phyloP scores from a whole-genome alignment of 257 asterid species.

The Scutellaria galericulata region DNA sequence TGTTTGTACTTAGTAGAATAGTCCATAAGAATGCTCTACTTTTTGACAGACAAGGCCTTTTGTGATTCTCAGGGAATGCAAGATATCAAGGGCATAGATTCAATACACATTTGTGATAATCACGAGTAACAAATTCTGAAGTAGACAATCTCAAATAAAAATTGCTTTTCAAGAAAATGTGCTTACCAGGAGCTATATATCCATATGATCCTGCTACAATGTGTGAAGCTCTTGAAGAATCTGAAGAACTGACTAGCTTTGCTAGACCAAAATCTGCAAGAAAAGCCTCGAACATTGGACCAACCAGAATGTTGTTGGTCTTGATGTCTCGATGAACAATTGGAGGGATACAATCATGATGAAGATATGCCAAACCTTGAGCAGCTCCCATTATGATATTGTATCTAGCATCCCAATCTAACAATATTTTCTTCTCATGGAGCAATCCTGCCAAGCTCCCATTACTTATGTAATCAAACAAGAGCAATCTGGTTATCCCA shows the following conservation, averaged over 20 bases:
- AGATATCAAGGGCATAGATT: background rate
- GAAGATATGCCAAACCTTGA: conserved; percentile 74
- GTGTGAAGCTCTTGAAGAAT: conserved; percentile 49
- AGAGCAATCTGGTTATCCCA: conserved; percentile 67
- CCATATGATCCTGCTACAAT: conserved; percentile 75
- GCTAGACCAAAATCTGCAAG: conserved; percentile 86
- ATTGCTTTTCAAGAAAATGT: conserved; percentile 17
- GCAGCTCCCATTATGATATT: conserved; percentile 72
- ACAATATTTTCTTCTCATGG: conserved; percentile 51
- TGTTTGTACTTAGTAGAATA: background rate
- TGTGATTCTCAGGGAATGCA: background rate
- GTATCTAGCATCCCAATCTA: conserved; percentile 79
- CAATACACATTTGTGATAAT: background rate
- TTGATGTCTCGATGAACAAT: conserved; percentile 77
- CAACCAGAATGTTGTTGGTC: conserved; percentile 71
- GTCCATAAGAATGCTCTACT: background rate
- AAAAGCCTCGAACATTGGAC: conserved; percentile 65
- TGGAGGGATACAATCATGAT: conserved; percentile 80
- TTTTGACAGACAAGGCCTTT: background rate
- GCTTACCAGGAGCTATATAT: conserved; percentile 79
- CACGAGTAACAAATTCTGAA: background rate
- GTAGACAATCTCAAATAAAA: background rate
- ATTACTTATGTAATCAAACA: conserved; percentile 72
- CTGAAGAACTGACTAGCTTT: conserved; percentile 56
- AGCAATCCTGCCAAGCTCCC: conserved; percentile 70